These are phyloP conservation scores for Fragaria nilgerrensis DNA, from an alignment of 306 rosid species.

Conservation along the genomic window DNA sequence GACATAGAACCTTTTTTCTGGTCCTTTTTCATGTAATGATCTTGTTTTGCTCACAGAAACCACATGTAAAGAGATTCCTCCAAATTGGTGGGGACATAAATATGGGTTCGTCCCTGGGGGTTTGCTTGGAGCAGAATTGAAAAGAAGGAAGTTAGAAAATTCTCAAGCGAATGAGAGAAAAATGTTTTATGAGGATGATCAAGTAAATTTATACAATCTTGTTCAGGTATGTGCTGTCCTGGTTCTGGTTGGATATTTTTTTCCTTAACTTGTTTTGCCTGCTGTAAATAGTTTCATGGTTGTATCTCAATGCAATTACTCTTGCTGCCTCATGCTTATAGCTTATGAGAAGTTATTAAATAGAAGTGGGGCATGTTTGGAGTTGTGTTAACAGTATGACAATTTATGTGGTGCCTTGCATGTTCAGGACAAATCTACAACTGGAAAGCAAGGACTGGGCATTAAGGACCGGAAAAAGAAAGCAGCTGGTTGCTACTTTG, in stretches of 20 bases:
- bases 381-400: neutral
- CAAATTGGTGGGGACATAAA: constrained; percentile 94
- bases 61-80: constrained; percentile 32
- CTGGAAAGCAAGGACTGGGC: constrained; percentile 95
- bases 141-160: constrained; percentile 41
- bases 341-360: neutral
- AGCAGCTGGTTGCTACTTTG: constrained; percentile 81
- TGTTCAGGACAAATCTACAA: constrained; percentile 77
- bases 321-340: no score
- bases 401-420: neutral
- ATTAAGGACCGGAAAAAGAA: constrained; percentile 77
- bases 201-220: constrained; percentile 84
- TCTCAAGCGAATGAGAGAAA: constrained; percentile 52
- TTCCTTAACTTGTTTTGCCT: neutral
- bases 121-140: constrained; percentile 74
- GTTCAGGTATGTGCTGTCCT: constrained; percentile 66
- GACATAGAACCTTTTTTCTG: neutral
- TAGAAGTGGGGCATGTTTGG: neutral
- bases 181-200: constrained; percentile 83
- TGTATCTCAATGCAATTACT: neutral
- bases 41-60: constrained; percentile 42
- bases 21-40: constrained; percentile 4
- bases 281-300: neutral
- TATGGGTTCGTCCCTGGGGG: constrained; percentile 85
- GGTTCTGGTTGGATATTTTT: neutral